Conservation (phyloP, 78 protist species). For the Goniomonas avonlea region DNA sequence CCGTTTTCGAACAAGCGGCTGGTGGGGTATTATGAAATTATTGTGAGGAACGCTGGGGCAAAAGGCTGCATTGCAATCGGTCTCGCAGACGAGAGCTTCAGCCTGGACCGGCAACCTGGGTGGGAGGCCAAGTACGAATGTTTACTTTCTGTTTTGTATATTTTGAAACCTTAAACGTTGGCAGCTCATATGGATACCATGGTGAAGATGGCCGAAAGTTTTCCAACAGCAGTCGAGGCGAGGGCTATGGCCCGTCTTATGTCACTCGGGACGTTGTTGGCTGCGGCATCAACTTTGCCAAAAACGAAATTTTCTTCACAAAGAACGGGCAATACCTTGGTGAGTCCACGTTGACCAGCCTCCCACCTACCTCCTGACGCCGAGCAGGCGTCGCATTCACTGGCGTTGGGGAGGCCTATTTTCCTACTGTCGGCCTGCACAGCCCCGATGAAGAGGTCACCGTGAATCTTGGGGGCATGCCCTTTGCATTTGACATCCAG, state of each 20-base stretch:
- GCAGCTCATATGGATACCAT: conserved; percentile 3
- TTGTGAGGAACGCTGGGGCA: neutral
- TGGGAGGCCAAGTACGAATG: conserved; percentile 18
- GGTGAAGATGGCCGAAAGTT: conserved; percentile 14
- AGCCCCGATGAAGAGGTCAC: neutral
- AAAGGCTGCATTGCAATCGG: neutral
- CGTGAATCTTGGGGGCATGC: conserved; percentile 6
- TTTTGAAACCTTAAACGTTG: neutral
- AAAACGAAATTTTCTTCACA: neutral
- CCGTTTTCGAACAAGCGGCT: neutral
- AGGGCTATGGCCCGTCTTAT: conserved; percentile 11
- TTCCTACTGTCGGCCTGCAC: conserved; percentile 6
- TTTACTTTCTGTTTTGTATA: neutral
- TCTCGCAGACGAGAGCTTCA: neutral
- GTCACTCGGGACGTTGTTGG: conserved; percentile 19
- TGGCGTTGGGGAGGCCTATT: neutral
- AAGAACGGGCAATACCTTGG: neutral
- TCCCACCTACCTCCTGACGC: neutral
- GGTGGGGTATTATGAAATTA: neutral
- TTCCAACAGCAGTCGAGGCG: conserved; percentile 10
- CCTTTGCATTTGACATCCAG: conserved; percentile 1
- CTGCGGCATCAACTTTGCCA: neutral
- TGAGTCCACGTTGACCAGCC: neutral
- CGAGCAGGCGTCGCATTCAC: neutral
- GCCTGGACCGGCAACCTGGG: neutral